phyloP scores from a whole-genome alignment of 805 yeast genomes.

The Yarrowia sp. region DNA sequence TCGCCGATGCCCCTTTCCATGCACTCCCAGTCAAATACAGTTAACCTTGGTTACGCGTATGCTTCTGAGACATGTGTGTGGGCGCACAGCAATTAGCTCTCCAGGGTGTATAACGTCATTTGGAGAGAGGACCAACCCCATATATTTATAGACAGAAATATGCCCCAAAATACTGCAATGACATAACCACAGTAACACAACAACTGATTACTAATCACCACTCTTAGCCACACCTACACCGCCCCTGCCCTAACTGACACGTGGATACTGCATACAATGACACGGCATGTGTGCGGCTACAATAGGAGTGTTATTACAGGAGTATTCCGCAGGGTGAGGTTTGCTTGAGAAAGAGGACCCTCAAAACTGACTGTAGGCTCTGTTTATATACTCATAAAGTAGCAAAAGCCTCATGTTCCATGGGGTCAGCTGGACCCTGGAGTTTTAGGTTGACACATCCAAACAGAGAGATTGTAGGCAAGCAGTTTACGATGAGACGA shows the following conservation, averaged over 20 bases:
- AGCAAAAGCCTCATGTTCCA: background rate
- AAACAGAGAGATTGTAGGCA: background rate
- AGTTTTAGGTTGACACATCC: slow-evolving; percentile 7
- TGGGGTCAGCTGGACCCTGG: background rate
- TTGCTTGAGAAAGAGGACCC: background rate
- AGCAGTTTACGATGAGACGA: background rate
- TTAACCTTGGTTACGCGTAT: slow-evolving; percentile 33
- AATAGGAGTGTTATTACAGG: slow-evolving; percentile 22
- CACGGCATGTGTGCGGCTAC: slow-evolving; percentile 27
- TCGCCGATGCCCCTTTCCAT: slow-evolving; percentile 27
- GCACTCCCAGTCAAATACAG: slow-evolving; percentile 26
- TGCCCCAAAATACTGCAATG: background rate
- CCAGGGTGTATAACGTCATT: slow-evolving; percentile 3
- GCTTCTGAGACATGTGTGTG: slow-evolving; percentile 30
- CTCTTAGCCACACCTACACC: background rate
- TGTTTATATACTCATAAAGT: background rate
- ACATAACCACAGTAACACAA: too few relatives aligned
- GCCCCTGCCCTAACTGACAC: background rate
- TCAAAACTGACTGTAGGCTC: background rate
- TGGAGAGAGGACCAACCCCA: background rate
- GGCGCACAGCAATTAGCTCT: slow-evolving; percentile 8
- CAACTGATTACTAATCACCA: too few relatives aligned
- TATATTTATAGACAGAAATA: background rate
- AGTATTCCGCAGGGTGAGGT: too few relatives aligned
- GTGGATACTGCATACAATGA: slow-evolving; percentile 27